Evolutionary conservation across 1,284 basidiomycete species (phyloP).

Genomic region (Agaricales sp.): DNA sequence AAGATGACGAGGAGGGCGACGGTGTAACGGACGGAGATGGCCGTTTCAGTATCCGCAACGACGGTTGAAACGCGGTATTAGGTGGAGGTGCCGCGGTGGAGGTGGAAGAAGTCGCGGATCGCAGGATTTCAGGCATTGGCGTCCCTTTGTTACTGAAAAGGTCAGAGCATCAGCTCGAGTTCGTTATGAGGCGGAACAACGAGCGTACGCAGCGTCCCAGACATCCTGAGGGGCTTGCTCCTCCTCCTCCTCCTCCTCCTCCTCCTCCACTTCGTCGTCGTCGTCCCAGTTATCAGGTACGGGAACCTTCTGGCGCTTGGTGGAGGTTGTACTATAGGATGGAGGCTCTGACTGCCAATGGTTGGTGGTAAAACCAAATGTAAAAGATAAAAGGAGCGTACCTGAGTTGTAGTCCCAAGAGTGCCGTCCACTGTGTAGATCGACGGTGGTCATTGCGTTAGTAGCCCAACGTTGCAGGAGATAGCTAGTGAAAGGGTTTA

Average conservation of each 20-base stretch:
- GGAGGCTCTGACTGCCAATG: background rate
- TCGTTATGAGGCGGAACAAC: background rate
- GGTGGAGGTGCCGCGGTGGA: background rate
- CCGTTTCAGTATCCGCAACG: background rate
- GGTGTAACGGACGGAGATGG: background rate
- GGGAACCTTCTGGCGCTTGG: background rate
- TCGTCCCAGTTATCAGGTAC: conserved; percentile 1
- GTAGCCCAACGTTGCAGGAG: no score
- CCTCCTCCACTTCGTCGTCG: background rate
- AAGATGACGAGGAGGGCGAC: background rate
- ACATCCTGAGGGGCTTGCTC: background rate
- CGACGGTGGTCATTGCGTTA: background rate
- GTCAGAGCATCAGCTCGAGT: background rate
- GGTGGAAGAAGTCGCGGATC: background rate
- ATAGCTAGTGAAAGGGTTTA: no score
- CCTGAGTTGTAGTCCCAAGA: background rate
- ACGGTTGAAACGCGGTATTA: background rate
- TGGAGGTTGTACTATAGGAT: background rate
- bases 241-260: background rate
- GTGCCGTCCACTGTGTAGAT: background rate
- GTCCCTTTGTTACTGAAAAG: background rate
- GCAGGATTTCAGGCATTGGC: background rate
- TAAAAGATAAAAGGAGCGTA: background rate
- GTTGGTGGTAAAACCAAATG: background rate
- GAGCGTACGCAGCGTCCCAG: background rate